Conservation (phyloP, 2,329 filamentous ascomycete genomes). For the Cadophora gregata region DNA sequence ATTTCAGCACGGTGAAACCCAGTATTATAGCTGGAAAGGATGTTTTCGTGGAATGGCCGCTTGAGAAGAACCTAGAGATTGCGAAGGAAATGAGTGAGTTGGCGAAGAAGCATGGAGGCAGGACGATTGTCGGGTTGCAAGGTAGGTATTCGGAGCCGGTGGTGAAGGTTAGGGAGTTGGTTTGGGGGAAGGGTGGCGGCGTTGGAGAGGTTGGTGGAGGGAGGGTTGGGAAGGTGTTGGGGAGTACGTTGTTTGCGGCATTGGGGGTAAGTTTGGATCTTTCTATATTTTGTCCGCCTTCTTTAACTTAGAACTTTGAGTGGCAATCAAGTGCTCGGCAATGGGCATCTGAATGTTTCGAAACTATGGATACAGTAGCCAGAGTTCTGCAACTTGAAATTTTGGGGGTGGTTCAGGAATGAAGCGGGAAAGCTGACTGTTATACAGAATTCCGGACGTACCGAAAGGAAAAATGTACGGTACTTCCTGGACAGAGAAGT, state of each 20-base stretch:
- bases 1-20: slow-evolving; percentile 58
- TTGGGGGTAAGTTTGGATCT: background rate
- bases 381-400: too few species aligned
- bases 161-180: slow-evolving; percentile 51
- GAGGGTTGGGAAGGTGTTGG: slow-evolving; percentile 59
- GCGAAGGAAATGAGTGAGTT: slow-evolving; percentile 50
- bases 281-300: background rate
- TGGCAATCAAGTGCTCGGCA: too few species aligned
- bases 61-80: slow-evolving; percentile 52
- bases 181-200: slow-evolving; percentile 55
- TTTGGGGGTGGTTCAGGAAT: too few species aligned
- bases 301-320: too few species aligned
- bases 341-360: too few species aligned
- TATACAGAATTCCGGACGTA: slow-evolving; percentile 17
- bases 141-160: slow-evolving; percentile 53
- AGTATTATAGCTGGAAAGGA: slow-evolving; percentile 58
- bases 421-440: background rate
- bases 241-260: slow-evolving; percentile 35
- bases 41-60: slow-evolving; percentile 64
- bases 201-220: slow-evolving; percentile 49
- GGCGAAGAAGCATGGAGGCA: slow-evolving; percentile 44
- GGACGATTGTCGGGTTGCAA: slow-evolving; percentile 58
- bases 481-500: slow-evolving; percentile 57
- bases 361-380: too few species aligned
- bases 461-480: slow-evolving; percentile 42